These are phyloP conservation scores for Alternaria sp. DNA, from an alignment of 2,329 filamentous ascomycete genomes.

Conservation along the genomic window DNA sequence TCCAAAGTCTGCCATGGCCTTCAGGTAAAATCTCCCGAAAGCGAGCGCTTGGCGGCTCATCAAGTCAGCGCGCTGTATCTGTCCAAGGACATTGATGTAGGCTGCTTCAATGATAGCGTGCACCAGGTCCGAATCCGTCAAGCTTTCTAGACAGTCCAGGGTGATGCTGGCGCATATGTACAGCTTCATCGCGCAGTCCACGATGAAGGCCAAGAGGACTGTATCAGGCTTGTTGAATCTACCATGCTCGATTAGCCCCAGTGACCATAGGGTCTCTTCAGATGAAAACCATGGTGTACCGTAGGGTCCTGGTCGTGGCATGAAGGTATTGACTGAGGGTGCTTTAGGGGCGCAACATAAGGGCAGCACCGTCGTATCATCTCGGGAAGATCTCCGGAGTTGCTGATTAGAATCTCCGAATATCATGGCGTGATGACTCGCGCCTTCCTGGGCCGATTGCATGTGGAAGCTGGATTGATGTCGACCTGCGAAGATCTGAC, in stretches of 20 bases:
- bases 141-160: not conserved
- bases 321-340: not conserved
- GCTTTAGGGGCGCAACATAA: not conserved
- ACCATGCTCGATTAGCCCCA: not conserved
- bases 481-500: not conserved
- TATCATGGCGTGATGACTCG: not conserved
- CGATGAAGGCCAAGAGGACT: constrained; percentile 1
- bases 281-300: not conserved
- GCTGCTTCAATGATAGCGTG: not conserved
- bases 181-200: constrained; percentile 4
- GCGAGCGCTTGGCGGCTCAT: not conserved
- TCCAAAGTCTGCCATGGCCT: not conserved
- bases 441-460: not conserved
- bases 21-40: not conserved
- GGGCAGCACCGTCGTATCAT: not conserved
- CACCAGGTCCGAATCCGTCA: not conserved
- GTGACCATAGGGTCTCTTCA: not conserved
- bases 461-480: not conserved
- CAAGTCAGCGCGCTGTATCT: not conserved
- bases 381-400: not conserved
- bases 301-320: not conserved
- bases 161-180: not conserved
- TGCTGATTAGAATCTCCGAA: not conserved
- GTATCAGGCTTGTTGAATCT: not conserved
- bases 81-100: not conserved